Evolutionary conservation across 2,329 filamentous ascomycete species (phyloP).

Genomic region (Colletotrichum tropicale): DNA sequence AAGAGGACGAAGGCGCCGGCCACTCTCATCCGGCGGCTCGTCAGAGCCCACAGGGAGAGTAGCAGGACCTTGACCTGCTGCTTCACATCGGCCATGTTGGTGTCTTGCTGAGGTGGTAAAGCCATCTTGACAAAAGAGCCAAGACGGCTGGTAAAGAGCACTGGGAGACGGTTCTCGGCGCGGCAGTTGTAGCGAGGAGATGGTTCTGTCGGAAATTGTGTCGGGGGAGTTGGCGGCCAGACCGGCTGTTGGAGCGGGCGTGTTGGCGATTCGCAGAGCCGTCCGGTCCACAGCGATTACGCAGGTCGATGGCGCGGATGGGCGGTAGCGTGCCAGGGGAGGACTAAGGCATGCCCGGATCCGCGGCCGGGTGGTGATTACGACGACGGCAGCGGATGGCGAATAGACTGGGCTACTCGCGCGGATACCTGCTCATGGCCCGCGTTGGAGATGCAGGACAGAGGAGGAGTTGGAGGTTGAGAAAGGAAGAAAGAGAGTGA

Average conservation of each 20-base stretch:
- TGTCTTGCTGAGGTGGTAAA: constrained; percentile 15
- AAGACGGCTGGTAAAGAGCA: background rate
- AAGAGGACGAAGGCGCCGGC: constrained; percentile 32
- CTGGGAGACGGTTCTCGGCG: background rate
- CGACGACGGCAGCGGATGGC: background rate
- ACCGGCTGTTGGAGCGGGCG: background rate
- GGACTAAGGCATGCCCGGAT: background rate
- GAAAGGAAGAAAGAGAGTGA: background rate
- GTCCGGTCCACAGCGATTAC: constrained; percentile 2
- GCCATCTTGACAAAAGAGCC: constrained; percentile 3
- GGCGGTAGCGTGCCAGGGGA: background rate
- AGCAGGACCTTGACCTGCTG: constrained; percentile 25
- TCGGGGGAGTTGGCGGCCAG: background rate
- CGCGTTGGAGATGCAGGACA: background rate
- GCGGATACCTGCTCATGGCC: background rate
- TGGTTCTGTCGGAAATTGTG: background rate
- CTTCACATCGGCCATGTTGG: constrained; percentile 23
- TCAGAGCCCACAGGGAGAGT: constrained; percentile 34
- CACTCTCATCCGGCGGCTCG: constrained; percentile 36
- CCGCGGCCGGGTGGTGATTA: background rate
- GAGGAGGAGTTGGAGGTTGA: background rate
- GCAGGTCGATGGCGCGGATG: constrained; percentile 1
- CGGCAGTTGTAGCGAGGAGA: background rate
- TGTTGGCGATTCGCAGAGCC: background rate
- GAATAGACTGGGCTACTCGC: background rate